Conservation (phyloP, 352 stramenopile species). For the Phytophthora chlamydospora region DNA sequence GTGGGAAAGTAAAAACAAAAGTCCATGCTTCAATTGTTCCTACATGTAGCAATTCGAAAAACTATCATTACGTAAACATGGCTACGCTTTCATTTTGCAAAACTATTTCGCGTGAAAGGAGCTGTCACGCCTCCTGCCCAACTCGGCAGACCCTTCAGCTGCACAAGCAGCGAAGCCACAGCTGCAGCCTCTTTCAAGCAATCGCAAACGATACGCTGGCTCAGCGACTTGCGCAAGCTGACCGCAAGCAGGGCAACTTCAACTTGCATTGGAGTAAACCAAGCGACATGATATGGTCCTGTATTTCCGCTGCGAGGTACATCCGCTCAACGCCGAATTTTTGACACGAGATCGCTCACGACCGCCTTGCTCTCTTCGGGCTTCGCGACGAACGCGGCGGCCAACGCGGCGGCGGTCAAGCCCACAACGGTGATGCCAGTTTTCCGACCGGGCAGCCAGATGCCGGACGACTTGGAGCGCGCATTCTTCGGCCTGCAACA, state of each 20-base stretch:
- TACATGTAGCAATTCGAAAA: too few species aligned
- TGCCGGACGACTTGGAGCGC: constrained; percentile 45
- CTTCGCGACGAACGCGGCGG: constrained; percentile 32
- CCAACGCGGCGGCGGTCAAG: constrained; percentile 13
- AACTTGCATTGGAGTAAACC: constrained; percentile 2
- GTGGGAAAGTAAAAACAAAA: too few species aligned
- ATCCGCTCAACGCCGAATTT: constrained; percentile 32
- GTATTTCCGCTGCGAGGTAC: constrained; percentile 17
- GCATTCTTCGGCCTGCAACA: constrained; percentile 54
- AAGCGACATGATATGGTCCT: constrained; percentile 21
- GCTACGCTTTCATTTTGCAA: too few species aligned
- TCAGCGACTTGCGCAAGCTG: too few species aligned
- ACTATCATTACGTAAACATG: too few species aligned
- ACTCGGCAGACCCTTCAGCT: too few species aligned
- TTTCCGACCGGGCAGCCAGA: constrained; percentile 27
- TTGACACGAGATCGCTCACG: constrained; percentile 30
- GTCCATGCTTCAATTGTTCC: too few species aligned
- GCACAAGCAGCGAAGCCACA: too few species aligned
- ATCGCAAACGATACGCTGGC: too few species aligned
- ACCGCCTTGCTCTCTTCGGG: constrained; percentile 39
- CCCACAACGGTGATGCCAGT: constrained; percentile 20
- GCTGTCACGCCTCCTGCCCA: too few species aligned
- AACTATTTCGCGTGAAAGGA: too few species aligned
- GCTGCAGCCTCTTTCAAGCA: too few species aligned
- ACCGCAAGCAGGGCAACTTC: background rate